Percentiles rank a stretch among this genome's conserved stretches.
Evolutionary conservation across 176 grass and related monocot genomes (phyloP).

Genomic region (Oryza glumipatula): DNA sequence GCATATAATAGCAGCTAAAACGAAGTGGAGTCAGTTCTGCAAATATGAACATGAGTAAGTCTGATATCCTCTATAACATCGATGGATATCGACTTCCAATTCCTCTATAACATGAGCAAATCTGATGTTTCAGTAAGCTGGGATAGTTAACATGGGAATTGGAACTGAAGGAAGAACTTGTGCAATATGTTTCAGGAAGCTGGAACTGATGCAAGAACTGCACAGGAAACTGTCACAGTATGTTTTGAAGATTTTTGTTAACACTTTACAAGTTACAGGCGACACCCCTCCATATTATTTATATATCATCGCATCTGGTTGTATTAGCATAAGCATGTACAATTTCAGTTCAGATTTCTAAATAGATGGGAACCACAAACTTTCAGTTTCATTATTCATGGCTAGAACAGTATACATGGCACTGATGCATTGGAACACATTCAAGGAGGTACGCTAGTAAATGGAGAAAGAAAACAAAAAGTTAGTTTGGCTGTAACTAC

Average conservation of each 20-base stretch:
- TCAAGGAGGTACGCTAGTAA: not conserved
- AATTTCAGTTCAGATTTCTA: not conserved
- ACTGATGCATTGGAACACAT: slow-evolving; percentile 8
- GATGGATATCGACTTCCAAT: not conserved
- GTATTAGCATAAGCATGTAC: not conserved
- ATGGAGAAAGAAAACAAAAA: slow-evolving; percentile 14
- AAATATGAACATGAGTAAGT: not conserved
- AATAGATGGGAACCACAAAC: not conserved
- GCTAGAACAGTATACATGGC: not conserved
- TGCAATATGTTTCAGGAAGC: not conserved
- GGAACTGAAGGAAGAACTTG: not conserved
- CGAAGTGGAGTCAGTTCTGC: not conserved
- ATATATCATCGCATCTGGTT: not conserved
- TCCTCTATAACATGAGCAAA: not conserved
- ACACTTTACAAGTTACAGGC: not conserved
- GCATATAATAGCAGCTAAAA: not conserved
- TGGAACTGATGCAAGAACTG: not conserved
- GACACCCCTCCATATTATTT: not conserved
- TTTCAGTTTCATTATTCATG: slow-evolving; percentile 49
- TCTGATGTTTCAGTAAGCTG: not conserved
- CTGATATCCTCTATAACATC: not conserved
- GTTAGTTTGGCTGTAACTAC: slow-evolving; percentile 32
- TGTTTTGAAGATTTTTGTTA: not conserved
- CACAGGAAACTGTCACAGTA: not conserved
- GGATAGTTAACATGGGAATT: not conserved